phyloP scores from a whole-genome alignment of 192 early-diverging fungal species.

The Backusella sp. region DNA sequence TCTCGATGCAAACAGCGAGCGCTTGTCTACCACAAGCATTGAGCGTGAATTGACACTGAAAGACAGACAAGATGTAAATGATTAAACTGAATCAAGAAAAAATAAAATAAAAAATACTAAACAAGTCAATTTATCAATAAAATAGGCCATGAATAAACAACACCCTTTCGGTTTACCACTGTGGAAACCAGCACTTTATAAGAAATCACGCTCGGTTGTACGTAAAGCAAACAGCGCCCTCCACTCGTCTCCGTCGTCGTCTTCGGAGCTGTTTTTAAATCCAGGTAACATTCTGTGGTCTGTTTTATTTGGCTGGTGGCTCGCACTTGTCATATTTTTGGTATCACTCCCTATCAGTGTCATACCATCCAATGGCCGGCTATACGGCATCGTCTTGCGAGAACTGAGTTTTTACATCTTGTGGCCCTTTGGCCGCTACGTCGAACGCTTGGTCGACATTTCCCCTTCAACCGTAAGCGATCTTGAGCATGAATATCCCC shows the following conservation, averaged over 20 bases:
- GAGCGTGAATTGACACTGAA: conserved; percentile 54
- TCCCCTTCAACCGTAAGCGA: conserved; percentile 14
- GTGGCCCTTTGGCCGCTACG: conserved; percentile 96
- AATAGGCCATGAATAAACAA: conserved; percentile 70
- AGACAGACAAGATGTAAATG: conserved; percentile 53
- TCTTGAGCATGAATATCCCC: not conserved
- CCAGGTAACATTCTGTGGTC: conserved; percentile 88
- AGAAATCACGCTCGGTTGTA: conserved; percentile 86
- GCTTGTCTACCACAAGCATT: conserved; percentile 12
- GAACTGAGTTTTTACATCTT: conserved; percentile 85
- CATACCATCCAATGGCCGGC: conserved; percentile 53
- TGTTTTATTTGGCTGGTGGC: conserved; percentile 89
- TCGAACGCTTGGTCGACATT: conserved; percentile 58
- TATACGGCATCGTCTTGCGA: conserved; percentile 63
- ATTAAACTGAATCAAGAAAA: not conserved
- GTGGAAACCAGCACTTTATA: conserved; percentile 99
- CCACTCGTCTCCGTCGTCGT: conserved; percentile 67
- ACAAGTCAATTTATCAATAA: too few species aligned
- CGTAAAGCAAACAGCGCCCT: conserved; percentile 78
- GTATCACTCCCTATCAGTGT: conserved; percentile 64
- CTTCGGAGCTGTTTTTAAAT: conserved; percentile 64
- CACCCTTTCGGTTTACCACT: conserved; percentile 94
- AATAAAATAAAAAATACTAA: not conserved
- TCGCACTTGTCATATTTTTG: conserved; percentile 63
- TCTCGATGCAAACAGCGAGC: not conserved